Evolutionary conservation across 2,329 filamentous ascomycete genomes (phyloP).

Genomic region (Cladosporium sp.): DNA sequence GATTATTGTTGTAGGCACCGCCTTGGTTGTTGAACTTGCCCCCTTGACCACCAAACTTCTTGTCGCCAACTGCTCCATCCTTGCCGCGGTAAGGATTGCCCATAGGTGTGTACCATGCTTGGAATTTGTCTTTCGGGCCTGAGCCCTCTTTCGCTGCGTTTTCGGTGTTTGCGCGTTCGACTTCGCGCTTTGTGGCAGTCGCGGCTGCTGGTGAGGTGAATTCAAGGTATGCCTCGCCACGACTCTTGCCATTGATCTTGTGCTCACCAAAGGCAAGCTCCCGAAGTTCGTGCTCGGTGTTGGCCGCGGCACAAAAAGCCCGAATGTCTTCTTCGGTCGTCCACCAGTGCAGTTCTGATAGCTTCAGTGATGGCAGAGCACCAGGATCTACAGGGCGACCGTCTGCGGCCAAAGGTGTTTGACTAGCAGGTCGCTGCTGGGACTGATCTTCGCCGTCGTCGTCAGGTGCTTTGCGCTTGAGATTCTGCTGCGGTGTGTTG

Average conservation of each 20-base stretch:
- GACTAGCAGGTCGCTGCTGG: slow-evolving; percentile 3
- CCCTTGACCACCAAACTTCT: slow-evolving; percentile 49
- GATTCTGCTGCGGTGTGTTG: slow-evolving; percentile 41
- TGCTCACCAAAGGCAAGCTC: slow-evolving; percentile 97
- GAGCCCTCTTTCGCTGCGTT: slow-evolving; percentile 16
- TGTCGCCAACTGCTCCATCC: slow-evolving; percentile 27
- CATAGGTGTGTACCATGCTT: slow-evolving; percentile 16
- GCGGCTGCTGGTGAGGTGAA: slow-evolving; percentile 79
- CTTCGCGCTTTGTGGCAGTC: slow-evolving; percentile 75
- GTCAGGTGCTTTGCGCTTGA: slow-evolving; percentile 58
- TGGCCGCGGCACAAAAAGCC: slow-evolving; percentile 67
- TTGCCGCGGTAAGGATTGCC: slow-evolving; percentile 80
- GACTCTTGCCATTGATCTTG: slow-evolving; percentile 98
- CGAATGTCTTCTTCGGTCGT: slow-evolving; percentile 92
- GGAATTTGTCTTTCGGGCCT: slow-evolving; percentile 14
- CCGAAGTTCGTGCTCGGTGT: slow-evolving; percentile 77
- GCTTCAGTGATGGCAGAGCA: slow-evolving; percentile 68
- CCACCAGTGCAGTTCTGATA: slow-evolving; percentile 96
- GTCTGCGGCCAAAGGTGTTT: slow-evolving; percentile 13
- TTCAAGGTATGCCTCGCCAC: slow-evolving; percentile 85
- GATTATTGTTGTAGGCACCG: slow-evolving; percentile 35
- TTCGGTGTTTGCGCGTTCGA: slow-evolving; percentile 51
- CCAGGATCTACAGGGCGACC: slow-evolving; percentile 51
- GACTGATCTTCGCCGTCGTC: slow-evolving; percentile 38
- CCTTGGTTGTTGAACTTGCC: slow-evolving; percentile 36